Evolutionary conservation across 139 green algal genomes (phyloP).

Genomic region (Astrephomene gubernaculifera): DNA sequence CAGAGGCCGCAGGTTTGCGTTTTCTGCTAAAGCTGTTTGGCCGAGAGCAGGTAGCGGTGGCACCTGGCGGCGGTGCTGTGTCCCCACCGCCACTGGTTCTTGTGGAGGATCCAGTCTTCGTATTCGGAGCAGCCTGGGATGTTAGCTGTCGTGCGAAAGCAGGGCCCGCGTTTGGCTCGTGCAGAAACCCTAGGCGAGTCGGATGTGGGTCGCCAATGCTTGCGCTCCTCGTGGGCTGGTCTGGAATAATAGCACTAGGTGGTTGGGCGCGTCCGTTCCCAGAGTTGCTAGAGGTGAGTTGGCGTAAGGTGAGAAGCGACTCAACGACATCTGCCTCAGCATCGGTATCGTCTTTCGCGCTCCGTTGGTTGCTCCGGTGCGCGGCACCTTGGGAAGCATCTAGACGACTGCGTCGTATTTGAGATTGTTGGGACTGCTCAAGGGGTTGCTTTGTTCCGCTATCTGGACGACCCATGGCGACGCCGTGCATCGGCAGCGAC

Average conservation of each 20-base stretch:
- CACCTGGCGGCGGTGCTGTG: not conserved
- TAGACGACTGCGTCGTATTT: too few relatives aligned
- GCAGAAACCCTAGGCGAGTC: not conserved
- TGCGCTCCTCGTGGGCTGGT: not conserved
- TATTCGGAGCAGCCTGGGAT: too few relatives aligned
- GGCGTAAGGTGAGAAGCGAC: slow-evolving; percentile 1
- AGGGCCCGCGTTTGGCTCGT: not conserved
- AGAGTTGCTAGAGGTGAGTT: not conserved
- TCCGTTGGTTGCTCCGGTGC: too few relatives aligned
- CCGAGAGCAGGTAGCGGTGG: not conserved
- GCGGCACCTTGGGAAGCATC: too few relatives aligned
- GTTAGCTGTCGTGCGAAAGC: not conserved
- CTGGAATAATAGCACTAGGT: not conserved
- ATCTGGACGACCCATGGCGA: too few relatives aligned
- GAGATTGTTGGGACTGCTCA: too few relatives aligned
- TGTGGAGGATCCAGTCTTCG: too few relatives aligned
- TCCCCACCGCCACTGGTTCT: not conserved
- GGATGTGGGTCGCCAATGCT: not conserved
- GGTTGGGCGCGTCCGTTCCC: not conserved
- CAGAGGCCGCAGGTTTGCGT: not conserved
- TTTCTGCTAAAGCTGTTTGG: slow-evolving; percentile 27
- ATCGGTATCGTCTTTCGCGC: slow-evolving; percentile 11
- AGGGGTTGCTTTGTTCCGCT: too few relatives aligned
- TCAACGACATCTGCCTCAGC: slow-evolving; percentile 10
- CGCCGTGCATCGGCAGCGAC: too few relatives aligned